Base-by-base conservation (phyloP, 768 basidiomycete genomes). In the Sarcomyxa edulis region DNA sequence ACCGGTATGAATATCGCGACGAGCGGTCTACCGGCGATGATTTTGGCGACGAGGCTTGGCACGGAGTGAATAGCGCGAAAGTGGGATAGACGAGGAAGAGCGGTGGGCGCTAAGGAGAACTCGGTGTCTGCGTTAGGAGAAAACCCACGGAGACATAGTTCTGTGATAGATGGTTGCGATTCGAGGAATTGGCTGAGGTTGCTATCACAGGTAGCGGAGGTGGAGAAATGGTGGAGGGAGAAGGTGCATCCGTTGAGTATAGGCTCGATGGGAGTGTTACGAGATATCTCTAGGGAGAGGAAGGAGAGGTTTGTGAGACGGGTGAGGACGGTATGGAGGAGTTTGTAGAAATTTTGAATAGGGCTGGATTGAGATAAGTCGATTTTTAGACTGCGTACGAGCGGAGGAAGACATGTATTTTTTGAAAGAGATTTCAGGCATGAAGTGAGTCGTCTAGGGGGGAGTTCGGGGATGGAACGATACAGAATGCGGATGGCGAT, bases 61-160 rank as follows among this genome's bases (percentile, higher is more conserved):
- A 72, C 68, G 7, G 72, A 65, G 43, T 76, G 72, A 2, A 79
- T 69, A 8, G 71, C 74, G 35, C 77, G 74, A 42, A 83, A 72
- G 33, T 64, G 56, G 2, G 44, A 46, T 22, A 82, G 63, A 0
- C 60, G 52, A 1, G 56, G 44, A 14, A 83, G 59, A 3, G 50
- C 37, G 41, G 70, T 38, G 24, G 29, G 40, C 30, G 39, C 33
- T 12, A 28, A 31, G 38, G 23, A 29, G 37, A 42, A 39, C 14
- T 32, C 23, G 35, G 18, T 44, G 44, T 4, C 40, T 34, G 10
- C 40, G 34, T 20, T 56, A 62, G 38, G 62, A 57, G 40, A 67
- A 66, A 45, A 70, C 0, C 78, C 78, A 15, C 77, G 64, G 16
- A 82, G 64, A 9, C 73, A 73, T 37, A 84, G 64, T 18, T 81